These are phyloP conservation scores for Penicillium canariense DNA, from an alignment of 495 filamentous ascomycete genomes.

Conservation along the genomic window DNA sequence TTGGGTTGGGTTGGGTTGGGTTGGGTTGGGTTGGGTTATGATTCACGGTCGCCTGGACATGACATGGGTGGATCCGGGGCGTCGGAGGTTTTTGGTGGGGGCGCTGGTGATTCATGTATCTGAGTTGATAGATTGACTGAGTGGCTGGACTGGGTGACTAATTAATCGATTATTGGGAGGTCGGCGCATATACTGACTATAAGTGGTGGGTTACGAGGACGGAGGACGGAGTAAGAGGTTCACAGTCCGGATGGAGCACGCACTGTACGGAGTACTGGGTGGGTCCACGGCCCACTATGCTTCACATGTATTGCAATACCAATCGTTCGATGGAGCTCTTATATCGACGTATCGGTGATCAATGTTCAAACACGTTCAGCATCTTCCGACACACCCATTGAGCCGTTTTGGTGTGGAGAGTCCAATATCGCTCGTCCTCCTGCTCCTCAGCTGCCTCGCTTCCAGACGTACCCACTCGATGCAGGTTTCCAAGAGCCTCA, in stretches of 20 bases:
- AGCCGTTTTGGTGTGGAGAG: conserved; percentile 69
- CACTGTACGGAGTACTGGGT: not conserved
- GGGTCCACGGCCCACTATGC: not conserved
- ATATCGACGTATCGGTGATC: not conserved
- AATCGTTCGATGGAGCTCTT: not conserved
- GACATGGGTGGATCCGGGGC: not conserved
- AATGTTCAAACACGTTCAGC: conserved; percentile 11
- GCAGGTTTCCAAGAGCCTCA: conserved; percentile 58
- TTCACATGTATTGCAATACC: not conserved
- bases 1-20: not conserved
- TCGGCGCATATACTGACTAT: too few relatives aligned
- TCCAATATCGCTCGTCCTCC: conserved; percentile 50
- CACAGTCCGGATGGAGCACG: too few relatives aligned
- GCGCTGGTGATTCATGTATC: too few relatives aligned
- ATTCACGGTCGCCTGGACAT: too few relatives aligned
- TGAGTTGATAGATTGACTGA: not conserved
- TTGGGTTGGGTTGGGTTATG: not conserved
- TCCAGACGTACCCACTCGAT: conserved; percentile 19
- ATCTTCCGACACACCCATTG: conserved; percentile 64
- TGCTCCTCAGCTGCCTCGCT: conserved; percentile 29
- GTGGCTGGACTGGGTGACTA: not conserved
- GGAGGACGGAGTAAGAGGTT: too few relatives aligned
- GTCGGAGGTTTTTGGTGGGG: conserved; percentile 3
- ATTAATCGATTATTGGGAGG: too few relatives aligned
- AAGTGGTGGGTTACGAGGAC: too few relatives aligned